These are phyloP conservation scores for Asclepias syriaca DNA, from an alignment of 257 asterid genomes.

Conservation along the genomic window DNA sequence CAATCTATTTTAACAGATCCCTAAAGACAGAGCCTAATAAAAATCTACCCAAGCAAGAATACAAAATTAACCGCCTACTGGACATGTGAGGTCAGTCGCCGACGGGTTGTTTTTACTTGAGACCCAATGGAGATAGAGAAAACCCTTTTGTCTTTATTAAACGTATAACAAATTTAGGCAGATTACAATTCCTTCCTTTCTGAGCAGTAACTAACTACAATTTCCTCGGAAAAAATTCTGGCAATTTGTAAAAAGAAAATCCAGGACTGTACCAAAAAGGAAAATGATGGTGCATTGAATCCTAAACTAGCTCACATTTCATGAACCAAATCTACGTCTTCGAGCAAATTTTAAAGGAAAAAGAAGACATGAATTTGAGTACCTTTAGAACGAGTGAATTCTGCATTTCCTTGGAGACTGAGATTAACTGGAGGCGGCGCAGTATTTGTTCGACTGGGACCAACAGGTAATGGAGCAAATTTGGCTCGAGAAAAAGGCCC, in stretches of 20 bases:
- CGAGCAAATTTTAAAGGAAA: neutral
- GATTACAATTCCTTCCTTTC: conserved; percentile 1
- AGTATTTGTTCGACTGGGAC: conserved; percentile 10
- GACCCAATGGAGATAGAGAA: neutral
- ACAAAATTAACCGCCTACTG: neutral
- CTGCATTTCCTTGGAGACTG: conserved; percentile 17
- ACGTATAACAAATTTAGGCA: neutral
- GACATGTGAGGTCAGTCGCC: neutral
- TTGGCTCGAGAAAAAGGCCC: conserved; percentile 26
- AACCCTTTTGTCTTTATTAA: neutral
- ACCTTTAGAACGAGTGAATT: conserved; percentile 43
- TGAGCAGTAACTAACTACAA: neutral
- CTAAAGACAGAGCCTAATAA: neutral
- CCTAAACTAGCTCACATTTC: neutral
- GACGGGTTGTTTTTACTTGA: neutral
- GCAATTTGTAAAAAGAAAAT: neutral
- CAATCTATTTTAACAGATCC: neutral
- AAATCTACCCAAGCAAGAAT: neutral
- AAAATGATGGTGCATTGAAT: neutral
- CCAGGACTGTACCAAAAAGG: neutral
- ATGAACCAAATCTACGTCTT: neutral
- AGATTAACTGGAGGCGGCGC: conserved; percentile 9
- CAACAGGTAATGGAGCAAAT: neutral
- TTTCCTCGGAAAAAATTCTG: neutral
- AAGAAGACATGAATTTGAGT: conserved; percentile 3